Evolutionary conservation across 177 flowering plant species (phyloP).

Genomic region (Vitis hybrid): DNA sequence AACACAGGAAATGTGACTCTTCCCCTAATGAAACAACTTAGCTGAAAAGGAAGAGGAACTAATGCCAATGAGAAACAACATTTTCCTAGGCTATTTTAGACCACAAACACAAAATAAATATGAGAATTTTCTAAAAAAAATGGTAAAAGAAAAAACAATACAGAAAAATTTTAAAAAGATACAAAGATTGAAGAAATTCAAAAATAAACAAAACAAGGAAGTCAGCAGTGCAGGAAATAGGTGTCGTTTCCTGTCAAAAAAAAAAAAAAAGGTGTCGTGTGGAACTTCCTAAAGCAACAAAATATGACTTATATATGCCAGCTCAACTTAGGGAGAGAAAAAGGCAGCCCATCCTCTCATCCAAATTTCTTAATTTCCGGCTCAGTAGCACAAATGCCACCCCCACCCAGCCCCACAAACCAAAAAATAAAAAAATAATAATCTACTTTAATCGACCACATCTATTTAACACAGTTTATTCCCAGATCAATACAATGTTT

Average conservation of each 20-base stretch:
- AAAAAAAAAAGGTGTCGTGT: neutral
- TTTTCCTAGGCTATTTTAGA: neutral
- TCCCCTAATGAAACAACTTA: too few species aligned
- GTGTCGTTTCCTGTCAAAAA: neutral
- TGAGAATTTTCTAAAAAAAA: neutral
- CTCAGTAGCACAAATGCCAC: too few species aligned
- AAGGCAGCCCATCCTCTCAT: neutral
- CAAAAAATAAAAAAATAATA: too few species aligned
- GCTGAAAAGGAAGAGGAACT: conserved; percentile 1
- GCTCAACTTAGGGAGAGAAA: neutral
- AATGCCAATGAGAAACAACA: neutral
- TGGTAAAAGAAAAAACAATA: neutral
- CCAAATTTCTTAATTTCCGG: neutral
- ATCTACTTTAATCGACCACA: too few species aligned
- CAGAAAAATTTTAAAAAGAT: too few species aligned
- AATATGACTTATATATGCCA: neutral
- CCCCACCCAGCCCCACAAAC: too few species aligned
- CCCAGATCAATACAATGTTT: too few species aligned
- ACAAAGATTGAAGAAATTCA: too few species aligned
- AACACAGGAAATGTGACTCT: too few species aligned
- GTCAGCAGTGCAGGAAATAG: neutral
- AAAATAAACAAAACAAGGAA: too few species aligned
- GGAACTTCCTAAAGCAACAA: neutral
- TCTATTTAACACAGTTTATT: too few species aligned
- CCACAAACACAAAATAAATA: neutral